A percentile compares a stretch with the other conserved stretches of the same genome.
These are phyloP conservation scores for Tolypocladium amazonense DNA, from an alignment of 2,329 filamentous ascomycete genomes.

Conservation along the genomic window DNA sequence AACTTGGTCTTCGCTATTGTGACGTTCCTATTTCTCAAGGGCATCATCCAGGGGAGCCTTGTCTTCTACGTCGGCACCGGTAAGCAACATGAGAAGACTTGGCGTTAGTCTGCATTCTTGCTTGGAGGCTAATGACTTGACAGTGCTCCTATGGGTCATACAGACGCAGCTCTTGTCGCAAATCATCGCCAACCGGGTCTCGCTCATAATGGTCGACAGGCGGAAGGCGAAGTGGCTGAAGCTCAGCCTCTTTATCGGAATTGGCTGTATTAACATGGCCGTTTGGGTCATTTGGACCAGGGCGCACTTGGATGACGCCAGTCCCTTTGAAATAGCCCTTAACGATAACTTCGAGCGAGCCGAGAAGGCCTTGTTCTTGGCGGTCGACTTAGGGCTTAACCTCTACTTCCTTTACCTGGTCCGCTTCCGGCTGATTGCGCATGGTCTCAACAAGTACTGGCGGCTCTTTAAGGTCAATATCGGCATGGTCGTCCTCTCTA, in stretches of 20 bases:
- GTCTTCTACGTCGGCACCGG: constrained; percentile 5
- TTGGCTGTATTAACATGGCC: constrained; percentile 24
- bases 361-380: constrained; percentile 35
- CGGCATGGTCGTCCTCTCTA: constrained; percentile 34
- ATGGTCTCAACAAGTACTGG: constrained; percentile 39
- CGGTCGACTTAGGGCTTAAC: constrained; percentile 38
- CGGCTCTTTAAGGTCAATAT: constrained; percentile 37
- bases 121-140: neutral
- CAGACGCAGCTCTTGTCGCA: constrained; percentile 30
- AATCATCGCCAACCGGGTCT: constrained; percentile 33
- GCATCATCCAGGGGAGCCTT: constrained; percentile 6
- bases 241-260: constrained; percentile 21
- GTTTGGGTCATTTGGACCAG: constrained; percentile 30
- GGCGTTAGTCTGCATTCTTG: no score
- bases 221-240: constrained; percentile 21
- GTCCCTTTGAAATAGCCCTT: constrained; percentile 1
- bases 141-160: constrained; percentile 9
- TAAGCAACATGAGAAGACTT: neutral
- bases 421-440: constrained; percentile 31
- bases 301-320: constrained; percentile 13
- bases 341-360: constrained; percentile 13
- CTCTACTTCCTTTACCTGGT: constrained; percentile 37
- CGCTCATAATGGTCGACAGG: constrained; percentile 27
- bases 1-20: constrained; percentile 15
- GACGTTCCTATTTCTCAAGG: constrained; percentile 14